These are phyloP conservation scores for Pichia ethanolica DNA, from an alignment of 805 yeast species.

Conservation along the genomic window DNA sequence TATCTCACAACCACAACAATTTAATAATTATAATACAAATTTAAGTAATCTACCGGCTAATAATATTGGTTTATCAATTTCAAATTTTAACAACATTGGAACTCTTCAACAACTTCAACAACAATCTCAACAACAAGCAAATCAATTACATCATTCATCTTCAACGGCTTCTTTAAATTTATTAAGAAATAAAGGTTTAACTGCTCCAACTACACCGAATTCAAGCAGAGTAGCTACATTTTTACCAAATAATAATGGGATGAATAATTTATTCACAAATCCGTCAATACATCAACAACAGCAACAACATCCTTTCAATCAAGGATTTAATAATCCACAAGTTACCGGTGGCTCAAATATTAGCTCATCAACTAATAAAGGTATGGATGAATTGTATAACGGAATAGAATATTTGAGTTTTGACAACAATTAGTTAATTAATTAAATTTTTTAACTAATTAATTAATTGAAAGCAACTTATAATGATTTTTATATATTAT, in stretches of 20 bases:
- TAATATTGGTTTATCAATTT: not conserved
- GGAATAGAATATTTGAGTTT: constrained; percentile 25
- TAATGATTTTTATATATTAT: no score
- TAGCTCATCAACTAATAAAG: constrained; percentile 12
- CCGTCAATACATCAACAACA: not conserved
- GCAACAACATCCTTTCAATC: not conserved
- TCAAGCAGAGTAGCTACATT: constrained; percentile 13
- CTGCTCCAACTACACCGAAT: constrained; percentile 17
- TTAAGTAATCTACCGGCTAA: not conserved
- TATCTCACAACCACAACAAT: constrained; percentile 15
- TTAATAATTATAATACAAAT: not conserved
- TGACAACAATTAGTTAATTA: constrained; percentile 13
- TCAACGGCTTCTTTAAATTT: constrained; percentile 26
- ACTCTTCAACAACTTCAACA: constrained; percentile 13
- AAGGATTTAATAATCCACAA: constrained; percentile 21
- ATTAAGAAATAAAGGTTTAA: constrained; percentile 20
- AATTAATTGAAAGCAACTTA: no score
- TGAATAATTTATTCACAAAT: not conserved
- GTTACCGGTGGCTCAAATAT: constrained; percentile 23
- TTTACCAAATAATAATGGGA: constrained; percentile 1
- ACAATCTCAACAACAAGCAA: constrained; percentile 14
- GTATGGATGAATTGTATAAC: constrained; percentile 21
- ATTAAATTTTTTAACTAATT: no score
- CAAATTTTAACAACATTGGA: not conserved
- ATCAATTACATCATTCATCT: constrained; percentile 22